phyloP scores from a whole-genome alignment of 441 rosid species.

The Gossypium lobatum region DNA sequence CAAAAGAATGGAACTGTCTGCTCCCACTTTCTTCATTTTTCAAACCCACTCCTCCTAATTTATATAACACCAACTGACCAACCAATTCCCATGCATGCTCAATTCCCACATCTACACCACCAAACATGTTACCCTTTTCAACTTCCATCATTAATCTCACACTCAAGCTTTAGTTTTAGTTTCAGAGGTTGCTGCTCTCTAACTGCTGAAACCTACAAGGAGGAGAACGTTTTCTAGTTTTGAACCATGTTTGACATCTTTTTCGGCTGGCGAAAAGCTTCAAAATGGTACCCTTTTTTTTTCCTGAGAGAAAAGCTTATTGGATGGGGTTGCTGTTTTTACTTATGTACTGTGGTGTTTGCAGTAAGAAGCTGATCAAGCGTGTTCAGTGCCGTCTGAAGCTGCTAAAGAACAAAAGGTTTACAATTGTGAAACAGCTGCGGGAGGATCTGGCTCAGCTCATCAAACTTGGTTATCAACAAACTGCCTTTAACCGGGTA shows the following conservation, averaged over 20 bases:
- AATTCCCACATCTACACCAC: neutral
- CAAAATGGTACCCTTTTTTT: constrained; percentile 45
- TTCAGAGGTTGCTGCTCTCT: neutral
- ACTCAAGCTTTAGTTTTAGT: neutral
- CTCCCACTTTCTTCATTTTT: constrained; percentile 18
- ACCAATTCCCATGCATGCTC: too few relatives aligned
- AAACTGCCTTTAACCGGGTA: constrained; percentile 51
- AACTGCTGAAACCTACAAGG: neutral
- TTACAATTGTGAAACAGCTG: constrained; percentile 41
- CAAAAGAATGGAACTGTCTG: constrained; percentile 17
- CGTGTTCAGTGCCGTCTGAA: constrained; percentile 51
- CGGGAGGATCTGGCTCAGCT: constrained; percentile 65
- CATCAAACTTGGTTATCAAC: constrained; percentile 46
- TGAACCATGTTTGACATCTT: constrained; percentile 52
- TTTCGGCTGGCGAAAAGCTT: constrained; percentile 80
- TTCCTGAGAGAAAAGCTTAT: neutral
- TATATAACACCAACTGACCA: constrained; percentile 17
- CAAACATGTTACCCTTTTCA: neutral
- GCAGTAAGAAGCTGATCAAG: constrained; percentile 57
- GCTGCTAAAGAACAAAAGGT: constrained; percentile 56
- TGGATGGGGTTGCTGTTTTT: neutral
- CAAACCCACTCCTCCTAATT: constrained; percentile 51
- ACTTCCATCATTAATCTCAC: neutral
- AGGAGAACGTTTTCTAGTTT: neutral
- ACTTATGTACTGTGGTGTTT: neutral